phyloP scores from a whole-genome alignment of 306 rosid genomes.

The Phaseolus lunatus region DNA sequence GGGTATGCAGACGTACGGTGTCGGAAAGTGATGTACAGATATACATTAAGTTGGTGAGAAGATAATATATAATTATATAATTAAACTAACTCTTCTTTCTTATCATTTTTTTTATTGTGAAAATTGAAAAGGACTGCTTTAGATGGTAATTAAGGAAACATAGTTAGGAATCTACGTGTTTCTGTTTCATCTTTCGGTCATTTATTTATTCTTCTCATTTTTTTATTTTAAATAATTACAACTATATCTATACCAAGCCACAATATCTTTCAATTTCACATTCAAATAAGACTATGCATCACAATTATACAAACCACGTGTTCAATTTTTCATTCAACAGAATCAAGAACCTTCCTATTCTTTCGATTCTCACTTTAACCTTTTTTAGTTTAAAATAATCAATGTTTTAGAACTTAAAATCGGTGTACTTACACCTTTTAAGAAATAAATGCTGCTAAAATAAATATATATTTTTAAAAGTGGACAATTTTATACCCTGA shows the following conservation, averaged over 20 bases:
- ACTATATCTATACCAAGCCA: background rate
- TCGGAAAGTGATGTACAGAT: slow-evolving; percentile 56
- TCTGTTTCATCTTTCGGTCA: slow-evolving; percentile 48
- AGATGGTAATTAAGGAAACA: slow-evolving; percentile 47
- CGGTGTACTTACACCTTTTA: background rate
- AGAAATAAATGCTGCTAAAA: too few species aligned
- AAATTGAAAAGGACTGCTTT: slow-evolving; percentile 29
- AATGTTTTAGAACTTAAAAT: background rate
- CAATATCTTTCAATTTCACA: slow-evolving; percentile 18
- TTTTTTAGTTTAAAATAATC: background rate
- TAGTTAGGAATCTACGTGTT: slow-evolving; percentile 39
- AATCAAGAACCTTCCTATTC: background rate
- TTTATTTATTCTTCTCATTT: slow-evolving; percentile 22
- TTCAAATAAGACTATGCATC: background rate
- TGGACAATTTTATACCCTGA: background rate
- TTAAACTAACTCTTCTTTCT: slow-evolving; percentile 6
- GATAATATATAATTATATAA: slow-evolving; percentile 9
- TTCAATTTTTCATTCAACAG: background rate
- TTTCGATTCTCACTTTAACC: background rate
- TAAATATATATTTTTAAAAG: too few species aligned
- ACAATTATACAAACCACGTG: too few species aligned
- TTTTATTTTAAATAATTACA: background rate
- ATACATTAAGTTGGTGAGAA: slow-evolving; percentile 46
- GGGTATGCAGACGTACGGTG: slow-evolving; percentile 45
- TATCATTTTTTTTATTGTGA: background rate